A percentile compares a stretch with the other conserved stretches of the same genome.
Conservation (phyloP, 2,329 filamentous ascomycete genomes). For the Colletotrichum agaves region DNA sequence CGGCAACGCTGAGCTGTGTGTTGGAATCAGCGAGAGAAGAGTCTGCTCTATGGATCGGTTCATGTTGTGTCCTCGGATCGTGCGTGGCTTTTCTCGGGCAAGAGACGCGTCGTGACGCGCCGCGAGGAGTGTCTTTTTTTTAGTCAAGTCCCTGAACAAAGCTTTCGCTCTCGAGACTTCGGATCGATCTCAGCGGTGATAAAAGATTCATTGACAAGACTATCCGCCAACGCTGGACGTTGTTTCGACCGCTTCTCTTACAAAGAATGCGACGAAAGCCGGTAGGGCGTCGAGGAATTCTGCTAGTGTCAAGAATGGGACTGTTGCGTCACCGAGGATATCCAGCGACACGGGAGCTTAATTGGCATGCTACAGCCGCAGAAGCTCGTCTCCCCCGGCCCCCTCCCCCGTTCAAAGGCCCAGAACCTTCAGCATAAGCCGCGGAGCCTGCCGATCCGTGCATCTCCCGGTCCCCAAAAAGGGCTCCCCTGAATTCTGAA, state of each 20-base stretch:
- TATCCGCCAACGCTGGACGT: neutral
- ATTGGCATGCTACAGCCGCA: conserved; percentile 17
- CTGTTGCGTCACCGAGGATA: conserved; percentile 32
- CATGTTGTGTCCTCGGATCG: conserved; percentile 60
- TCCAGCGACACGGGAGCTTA: conserved; percentile 20
- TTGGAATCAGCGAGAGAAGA: conserved; percentile 78
- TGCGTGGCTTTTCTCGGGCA: neutral
- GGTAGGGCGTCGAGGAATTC: neutral
- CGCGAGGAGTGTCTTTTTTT: neutral
- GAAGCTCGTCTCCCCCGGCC: neutral
- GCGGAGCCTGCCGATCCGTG: conserved; percentile 29
- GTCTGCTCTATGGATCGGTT: conserved; percentile 79
- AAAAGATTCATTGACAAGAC: neutral
- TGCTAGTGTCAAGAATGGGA: conserved; percentile 24
- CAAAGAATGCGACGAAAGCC: neutral
- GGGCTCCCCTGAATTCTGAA: conserved; percentile 15
- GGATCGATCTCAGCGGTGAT: neutral
- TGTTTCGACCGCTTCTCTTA: neutral
- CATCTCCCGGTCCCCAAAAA: conserved; percentile 33
- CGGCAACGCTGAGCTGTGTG: conserved; percentile 74
- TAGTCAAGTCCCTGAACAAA: neutral
- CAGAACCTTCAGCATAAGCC: neutral
- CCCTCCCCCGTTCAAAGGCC: conserved; percentile 5
- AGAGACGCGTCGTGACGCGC: conserved; percentile 33
- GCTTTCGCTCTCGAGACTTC: neutral